Evolutionary conservation across 768 basidiomycete genomes (phyloP), one percentile per base, ranked within the genome.

Genomic region (Astraeus odoratus): DNA sequence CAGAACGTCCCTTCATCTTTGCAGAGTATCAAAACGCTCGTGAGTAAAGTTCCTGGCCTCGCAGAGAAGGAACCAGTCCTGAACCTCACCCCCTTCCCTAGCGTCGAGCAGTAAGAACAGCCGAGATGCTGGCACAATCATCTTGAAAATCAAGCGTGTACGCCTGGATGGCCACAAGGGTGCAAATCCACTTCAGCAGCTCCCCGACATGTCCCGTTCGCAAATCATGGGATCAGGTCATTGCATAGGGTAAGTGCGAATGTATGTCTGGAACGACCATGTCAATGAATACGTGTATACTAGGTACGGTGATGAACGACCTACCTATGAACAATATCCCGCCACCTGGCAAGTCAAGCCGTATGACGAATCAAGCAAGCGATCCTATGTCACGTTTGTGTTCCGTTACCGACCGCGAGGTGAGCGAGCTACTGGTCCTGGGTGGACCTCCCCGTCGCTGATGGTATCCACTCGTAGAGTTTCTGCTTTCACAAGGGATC

Each of bases 1-100:
- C 73, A 2, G 79, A 83, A 57, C 67, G 77, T 7, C 81, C 82
- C 1, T 86, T 86, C 56, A 51, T 74, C 26, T 86, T 86, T 48
- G 66, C 73, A 39, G 66, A 65, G 36, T 61, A 74, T 22, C 30
- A 55, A 15, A 54, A 64, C 20, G 65, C 65, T 34, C 58, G 80
- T 77, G 47, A 40, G 67, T 56, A 5, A 30, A 3, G 1, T 12
- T 33, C 19, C 10, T 26, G 2, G 16, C 27, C 25, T 38, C 26
- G 38, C 47, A n/a, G 22, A 16, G 18, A n/a, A n/a, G 43, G 19
- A 27, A 12, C 5, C 30, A 31, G 30, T 13, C 33, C 38, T 35
- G 36, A 26, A 49, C n/a, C 33, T 16, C 8, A 15, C 34, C 15
- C 33, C 47, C 42, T 47, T 42, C 25, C 37, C 39, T 10, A 46